Conservation (phyloP, 2,329 filamentous ascomycete species). For the Ustulina deusta region DNA sequence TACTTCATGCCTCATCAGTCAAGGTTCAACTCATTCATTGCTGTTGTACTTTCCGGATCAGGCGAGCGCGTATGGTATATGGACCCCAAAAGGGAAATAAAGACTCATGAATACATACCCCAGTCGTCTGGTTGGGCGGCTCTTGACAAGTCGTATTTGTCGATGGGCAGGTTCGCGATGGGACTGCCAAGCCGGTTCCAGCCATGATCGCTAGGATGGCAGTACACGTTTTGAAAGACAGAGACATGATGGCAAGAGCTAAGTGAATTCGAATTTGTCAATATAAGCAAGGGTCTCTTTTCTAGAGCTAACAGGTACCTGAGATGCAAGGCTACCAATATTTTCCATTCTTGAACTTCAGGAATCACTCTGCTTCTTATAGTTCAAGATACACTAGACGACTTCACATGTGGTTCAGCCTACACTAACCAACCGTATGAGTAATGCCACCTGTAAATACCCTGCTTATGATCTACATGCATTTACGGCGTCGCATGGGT, state of each 20-base stretch:
- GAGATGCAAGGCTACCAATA: not conserved
- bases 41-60: not conserved
- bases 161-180: conserved; percentile 13
- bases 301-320: not conserved
- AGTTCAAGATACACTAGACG: not conserved
- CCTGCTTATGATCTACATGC: not conserved
- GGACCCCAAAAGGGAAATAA: not conserved
- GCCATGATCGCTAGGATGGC: conserved; percentile 24
- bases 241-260: not conserved
- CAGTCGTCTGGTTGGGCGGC: conserved; percentile 31
- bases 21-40: not conserved
- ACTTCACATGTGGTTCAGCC: not conserved
- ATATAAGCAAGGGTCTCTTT: not conserved
- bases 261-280: not conserved
- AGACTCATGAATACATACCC: conserved; percentile 16
- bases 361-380: conserved; percentile 27
- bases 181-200: conserved; percentile 17
- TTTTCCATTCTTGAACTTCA: not conserved
- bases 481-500: not conserved
- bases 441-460: not conserved
- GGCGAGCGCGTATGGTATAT: not conserved
- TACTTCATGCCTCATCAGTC: conserved; percentile 38
- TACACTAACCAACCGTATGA: not conserved
- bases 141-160: conserved; percentile 28
- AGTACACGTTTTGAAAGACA: conserved; percentile 20